A percentile compares a stretch with the other conserved stretches of the same genome.
phyloP scores from a whole-genome alignment of 23 red algal genomes.

The Porphyridium purpureum region DNA sequence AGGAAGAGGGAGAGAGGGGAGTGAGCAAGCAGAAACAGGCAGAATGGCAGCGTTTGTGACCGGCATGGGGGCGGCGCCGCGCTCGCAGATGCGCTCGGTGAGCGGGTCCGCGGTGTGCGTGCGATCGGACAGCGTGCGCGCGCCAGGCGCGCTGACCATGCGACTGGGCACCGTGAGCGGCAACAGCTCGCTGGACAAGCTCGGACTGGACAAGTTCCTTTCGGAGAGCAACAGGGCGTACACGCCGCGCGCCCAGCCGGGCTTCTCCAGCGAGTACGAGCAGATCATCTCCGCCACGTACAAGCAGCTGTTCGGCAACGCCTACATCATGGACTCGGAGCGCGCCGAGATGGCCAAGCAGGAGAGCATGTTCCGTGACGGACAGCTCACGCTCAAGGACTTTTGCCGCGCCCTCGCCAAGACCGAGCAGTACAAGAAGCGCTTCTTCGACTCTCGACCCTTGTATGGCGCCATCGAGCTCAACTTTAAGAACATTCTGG shows the following conservation, averaged over 20 bases:
- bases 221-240: slow-evolving; percentile 6
- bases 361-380: slow-evolving; percentile 71
- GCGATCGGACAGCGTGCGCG: too few relatives aligned
- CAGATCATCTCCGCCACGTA: slow-evolving; percentile 50
- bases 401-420: slow-evolving; percentile 65
- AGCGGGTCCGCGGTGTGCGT: too few relatives aligned
- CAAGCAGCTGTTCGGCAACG: slow-evolving; percentile 70
- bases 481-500: slow-evolving; percentile 74
- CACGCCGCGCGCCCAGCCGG: slow-evolving; percentile 11
- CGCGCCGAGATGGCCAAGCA: slow-evolving; percentile 50
- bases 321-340: slow-evolving; percentile 89
- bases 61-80: too few relatives aligned
- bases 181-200: slow-evolving; percentile 44
- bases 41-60: too few relatives aligned
- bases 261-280: slow-evolving; percentile 58
- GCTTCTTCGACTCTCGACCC: slow-evolving; percentile 76
- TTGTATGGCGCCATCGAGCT: slow-evolving; percentile 85
- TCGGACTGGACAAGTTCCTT: slow-evolving; percentile 41
- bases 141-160: too few relatives aligned
- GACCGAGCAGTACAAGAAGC: slow-evolving; percentile 54
- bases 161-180: slow-evolving; percentile 49
- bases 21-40: too few relatives aligned
- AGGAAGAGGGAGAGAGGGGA: too few relatives aligned
- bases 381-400: slow-evolving; percentile 48
- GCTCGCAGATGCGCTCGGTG: too few relatives aligned